Conservation (phyloP, 495 filamentous ascomycete species). For the Antarctomyces pellizariae region DNA sequence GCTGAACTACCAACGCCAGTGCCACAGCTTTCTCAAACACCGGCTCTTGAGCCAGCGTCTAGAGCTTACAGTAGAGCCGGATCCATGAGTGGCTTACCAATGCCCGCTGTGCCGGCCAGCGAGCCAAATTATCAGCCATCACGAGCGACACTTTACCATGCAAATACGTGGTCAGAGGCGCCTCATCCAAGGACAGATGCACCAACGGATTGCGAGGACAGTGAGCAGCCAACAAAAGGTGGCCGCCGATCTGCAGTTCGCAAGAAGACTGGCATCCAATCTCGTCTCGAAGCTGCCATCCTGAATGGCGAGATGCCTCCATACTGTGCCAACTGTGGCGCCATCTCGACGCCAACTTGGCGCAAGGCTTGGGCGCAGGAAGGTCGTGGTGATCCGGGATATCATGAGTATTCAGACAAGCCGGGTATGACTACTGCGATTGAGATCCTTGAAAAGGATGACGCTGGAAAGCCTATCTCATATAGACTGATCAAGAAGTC, state of each 20-base stretch:
- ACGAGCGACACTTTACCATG: conserved; percentile 19
- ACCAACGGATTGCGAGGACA: conserved; percentile 7
- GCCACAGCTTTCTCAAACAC: neutral
- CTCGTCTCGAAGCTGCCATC: conserved; percentile 41
- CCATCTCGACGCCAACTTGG: conserved; percentile 90
- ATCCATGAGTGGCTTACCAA: conserved; percentile 15
- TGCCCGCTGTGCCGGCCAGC: conserved; percentile 27
- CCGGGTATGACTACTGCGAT: conserved; percentile 38
- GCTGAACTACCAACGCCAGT: neutral
- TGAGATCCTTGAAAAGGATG: conserved; percentile 36
- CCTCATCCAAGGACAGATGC: conserved; percentile 15
- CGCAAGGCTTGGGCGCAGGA: conserved; percentile 64
- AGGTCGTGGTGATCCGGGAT: conserved; percentile 31
- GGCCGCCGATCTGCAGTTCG: conserved; percentile 4
- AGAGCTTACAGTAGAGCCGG: conserved; percentile 7
- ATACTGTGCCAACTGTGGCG: conserved; percentile 79
- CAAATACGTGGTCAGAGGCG: conserved; percentile 22
- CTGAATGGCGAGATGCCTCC: conserved; percentile 51
- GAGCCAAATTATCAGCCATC: conserved; percentile 27
- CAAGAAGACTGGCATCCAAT: conserved; percentile 36
- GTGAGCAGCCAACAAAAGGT: too few species aligned
- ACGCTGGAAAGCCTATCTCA: conserved; percentile 28
- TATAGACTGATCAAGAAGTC: conserved; percentile 61
- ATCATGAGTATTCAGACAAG: conserved; percentile 42
- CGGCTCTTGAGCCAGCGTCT: neutral